Conservation (phyloP, 2,329 filamentous ascomycete genomes). For the Parastagonospora nodorum region DNA sequence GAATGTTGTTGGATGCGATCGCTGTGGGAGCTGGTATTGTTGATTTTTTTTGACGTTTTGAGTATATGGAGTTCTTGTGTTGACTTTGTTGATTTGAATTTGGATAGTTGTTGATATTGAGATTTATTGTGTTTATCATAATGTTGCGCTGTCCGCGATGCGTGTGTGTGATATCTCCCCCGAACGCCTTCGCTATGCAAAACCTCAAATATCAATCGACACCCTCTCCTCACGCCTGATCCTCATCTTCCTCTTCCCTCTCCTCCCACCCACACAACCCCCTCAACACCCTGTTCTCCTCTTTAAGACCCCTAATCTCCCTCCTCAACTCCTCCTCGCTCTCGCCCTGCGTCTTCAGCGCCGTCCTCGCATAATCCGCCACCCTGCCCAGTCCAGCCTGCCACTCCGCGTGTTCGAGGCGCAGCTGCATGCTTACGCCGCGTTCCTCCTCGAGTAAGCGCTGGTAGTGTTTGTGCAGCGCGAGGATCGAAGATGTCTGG, state of each 20-base stretch:
- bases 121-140: not conserved
- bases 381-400: conserved; percentile 52
- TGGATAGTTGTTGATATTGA: not conserved
- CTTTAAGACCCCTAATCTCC: conserved; percentile 50
- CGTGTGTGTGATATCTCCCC: conserved; percentile 8
- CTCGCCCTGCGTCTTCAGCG: conserved; percentile 47
- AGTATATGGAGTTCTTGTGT: not conserved
- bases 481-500: conserved; percentile 50
- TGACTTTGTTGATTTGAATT: not conserved
- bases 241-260: conserved; percentile 44
- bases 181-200: conserved; percentile 33
- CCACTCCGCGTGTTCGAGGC: conserved; percentile 56
- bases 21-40: not conserved
- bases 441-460: conserved; percentile 50
- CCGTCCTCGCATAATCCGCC: conserved; percentile 48
- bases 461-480: conserved; percentile 56
- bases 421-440: conserved; percentile 51
- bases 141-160: not conserved
- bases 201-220: not conserved
- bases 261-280: conserved; percentile 54
- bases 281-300: conserved; percentile 55
- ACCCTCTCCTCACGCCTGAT: conserved; percentile 37
- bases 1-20: not conserved
- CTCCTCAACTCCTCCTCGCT: conserved; percentile 43
- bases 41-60: not conserved